phyloP scores from a whole-genome alignment of 179 eudicot genomes.

The Sideroxylon spinosum region DNA sequence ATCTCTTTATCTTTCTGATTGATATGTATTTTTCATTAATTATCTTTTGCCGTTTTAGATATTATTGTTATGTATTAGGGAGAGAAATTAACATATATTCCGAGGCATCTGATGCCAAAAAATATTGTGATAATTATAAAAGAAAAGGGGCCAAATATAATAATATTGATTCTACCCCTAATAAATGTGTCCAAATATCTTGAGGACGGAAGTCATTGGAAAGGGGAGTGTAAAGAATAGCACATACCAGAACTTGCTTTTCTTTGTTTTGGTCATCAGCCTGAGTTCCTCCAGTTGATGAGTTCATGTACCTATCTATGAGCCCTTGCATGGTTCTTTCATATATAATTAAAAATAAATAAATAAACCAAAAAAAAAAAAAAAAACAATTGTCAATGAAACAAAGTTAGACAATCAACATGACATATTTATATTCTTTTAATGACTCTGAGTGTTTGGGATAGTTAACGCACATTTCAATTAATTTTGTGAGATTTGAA shows the following conservation, averaged over 20 bases:
- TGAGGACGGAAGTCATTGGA: too few species aligned
- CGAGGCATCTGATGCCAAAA: background rate
- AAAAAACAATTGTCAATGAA: background rate
- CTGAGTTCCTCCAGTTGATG: slow-evolving; percentile 30
- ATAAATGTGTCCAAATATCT: background rate
- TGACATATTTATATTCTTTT: background rate
- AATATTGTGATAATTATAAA: background rate
- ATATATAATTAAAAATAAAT: too few species aligned
- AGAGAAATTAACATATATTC: too few species aligned
- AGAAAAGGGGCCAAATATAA: background rate
- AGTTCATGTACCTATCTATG: slow-evolving; percentile 64
- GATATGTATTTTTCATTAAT: too few species aligned
- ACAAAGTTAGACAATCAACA: background rate
- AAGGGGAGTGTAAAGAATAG: background rate
- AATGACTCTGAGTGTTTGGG: too few species aligned
- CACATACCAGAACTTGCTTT: slow-evolving; percentile 52
- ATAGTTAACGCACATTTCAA: too few species aligned
- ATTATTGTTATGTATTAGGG: too few species aligned
- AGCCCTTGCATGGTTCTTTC: slow-evolving; percentile 73
- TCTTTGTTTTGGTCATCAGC: slow-evolving; percentile 40
- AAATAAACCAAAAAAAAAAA: background rate
- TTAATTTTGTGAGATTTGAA: too few species aligned
- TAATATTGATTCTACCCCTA: background rate
- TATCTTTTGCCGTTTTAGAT: too few species aligned
- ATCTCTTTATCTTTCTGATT: too few species aligned